Base-by-base conservation (phyloP, 371 early-diverging fungal species). In the Rhizopus delemar region DNA sequence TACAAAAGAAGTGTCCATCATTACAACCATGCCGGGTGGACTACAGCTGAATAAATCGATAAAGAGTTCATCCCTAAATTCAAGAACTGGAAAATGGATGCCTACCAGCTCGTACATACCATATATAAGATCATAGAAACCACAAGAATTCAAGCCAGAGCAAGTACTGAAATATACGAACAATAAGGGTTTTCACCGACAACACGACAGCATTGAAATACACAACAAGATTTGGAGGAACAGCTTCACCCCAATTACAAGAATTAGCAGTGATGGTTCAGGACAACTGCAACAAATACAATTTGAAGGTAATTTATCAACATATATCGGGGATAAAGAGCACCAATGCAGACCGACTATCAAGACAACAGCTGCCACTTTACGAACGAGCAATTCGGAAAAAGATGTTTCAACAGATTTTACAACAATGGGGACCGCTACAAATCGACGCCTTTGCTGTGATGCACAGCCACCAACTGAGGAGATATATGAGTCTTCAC, bases 381-480 rank as follows among this genome's bases (percentile, higher is more conserved):
- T 66, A 58, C 67, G 67, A 62, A 53, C 8, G 34, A n/a, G 5
- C 15, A n/a, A 31, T 62, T 8, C 62, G 59, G 12, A 53, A 5
- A 16, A 29, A 49, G 8, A 7, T 53, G 6, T 56, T 58, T 51
- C 5, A 57, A 8, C 1, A 36, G 15, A 43, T 55, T 12, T 13
- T 46, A 9, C 5, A 55, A 6, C 29, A 9, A 45, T 59, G 62
- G 67, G 62, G 60, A 8, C 41, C 49, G 2, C 2, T 36, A 6
- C 6, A 36, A 15, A 43, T 13, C 3, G 15, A 43, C 6, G 13
- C 16, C 7, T 48, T 48, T 48, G 16, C 31, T 9, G 29, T 3
- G 7, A 3, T 4, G 3, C 22, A 48, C 5, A 5, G 8, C 4
- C 6, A 6, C 13, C 6, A 45, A 22, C 22, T 45, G n/a, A 8